Percentiles rank a stretch among this genome's conserved stretches.
phyloP scores from a whole-genome alignment of 179 eudicot genomes.

The Drosera spatulata region DNA sequence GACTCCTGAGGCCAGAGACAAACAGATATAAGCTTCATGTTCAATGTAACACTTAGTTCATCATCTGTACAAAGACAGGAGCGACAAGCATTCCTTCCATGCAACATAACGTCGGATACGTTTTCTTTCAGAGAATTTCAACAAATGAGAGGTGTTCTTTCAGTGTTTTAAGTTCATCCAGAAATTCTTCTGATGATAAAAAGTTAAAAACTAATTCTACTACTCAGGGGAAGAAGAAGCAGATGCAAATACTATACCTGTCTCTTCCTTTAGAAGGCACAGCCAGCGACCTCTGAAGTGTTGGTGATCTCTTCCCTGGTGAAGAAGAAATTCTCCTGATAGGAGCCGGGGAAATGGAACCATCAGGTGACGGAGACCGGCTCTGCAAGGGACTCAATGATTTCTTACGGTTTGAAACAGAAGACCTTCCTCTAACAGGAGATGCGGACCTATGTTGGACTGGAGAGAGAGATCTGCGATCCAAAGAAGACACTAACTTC shows the following conservation, averaged over 20 bases:
- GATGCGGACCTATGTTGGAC: constrained; percentile 10
- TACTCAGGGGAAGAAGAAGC: not conserved
- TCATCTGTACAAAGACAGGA: constrained; percentile 15
- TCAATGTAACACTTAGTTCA: constrained; percentile 22
- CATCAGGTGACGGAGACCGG: constrained; percentile 42
- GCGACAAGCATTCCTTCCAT: constrained; percentile 13
- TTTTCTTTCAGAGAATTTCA: constrained; percentile 20
- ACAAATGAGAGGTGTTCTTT: constrained; percentile 23
- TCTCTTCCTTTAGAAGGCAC: constrained; percentile 35
- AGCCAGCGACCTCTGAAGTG: constrained; percentile 29
- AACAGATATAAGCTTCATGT: constrained; percentile 23
- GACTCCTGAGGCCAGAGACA: constrained; percentile 41
- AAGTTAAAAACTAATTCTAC: no score
- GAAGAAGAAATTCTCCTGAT: constrained; percentile 30
- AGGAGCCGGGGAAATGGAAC: constrained; percentile 42
- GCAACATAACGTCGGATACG: constrained; percentile 10
- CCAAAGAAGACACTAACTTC: not conserved
- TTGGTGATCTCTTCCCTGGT: constrained; percentile 30
- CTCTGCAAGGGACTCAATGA: constrained; percentile 24
- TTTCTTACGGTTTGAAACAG: constrained; percentile 35
- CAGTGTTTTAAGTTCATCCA: constrained; percentile 16
- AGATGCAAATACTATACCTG: constrained; percentile 28
- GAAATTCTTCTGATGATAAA: not conserved
- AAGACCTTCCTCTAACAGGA: constrained; percentile 22
- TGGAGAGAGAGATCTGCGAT: constrained; percentile 15